Conservation (phyloP, 495 filamentous ascomycete species). For the Lophiotrema nucula region DNA sequence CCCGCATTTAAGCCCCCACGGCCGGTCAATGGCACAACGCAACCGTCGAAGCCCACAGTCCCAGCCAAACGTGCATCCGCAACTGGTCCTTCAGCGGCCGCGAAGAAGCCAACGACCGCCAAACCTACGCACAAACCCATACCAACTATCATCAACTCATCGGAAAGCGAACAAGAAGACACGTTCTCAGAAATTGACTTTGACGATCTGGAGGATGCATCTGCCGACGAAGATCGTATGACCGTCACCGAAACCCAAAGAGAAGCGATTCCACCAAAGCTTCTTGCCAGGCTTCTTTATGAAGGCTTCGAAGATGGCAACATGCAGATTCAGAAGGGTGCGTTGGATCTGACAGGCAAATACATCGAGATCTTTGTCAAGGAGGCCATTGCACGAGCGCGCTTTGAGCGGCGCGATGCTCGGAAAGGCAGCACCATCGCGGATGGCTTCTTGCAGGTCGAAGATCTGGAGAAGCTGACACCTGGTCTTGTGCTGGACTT, state of each 20-base stretch:
- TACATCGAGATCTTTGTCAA: conserved; percentile 92
- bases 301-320: conserved; percentile 68
- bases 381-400: conserved; percentile 83
- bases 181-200: neutral
- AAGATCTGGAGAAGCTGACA: conserved; percentile 86
- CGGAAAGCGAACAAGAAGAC: conserved; percentile 20
- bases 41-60: conserved; percentile 4
- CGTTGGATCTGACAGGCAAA: conserved; percentile 72
- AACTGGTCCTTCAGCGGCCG: conserved; percentile 1
- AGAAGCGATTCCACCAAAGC: conserved; percentile 65
- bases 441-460: conserved; percentile 73
- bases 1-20: conserved; percentile 35
- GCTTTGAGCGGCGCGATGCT: conserved; percentile 60
- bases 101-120: conserved; percentile 8
- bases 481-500: conserved; percentile 91
- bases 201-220: conserved; percentile 72
- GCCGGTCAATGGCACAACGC: conserved; percentile 23
- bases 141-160: conserved; percentile 22
- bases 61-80: conserved; percentile 19
- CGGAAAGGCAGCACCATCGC: conserved; percentile 36
- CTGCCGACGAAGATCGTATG: neutral
- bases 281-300: conserved; percentile 74
- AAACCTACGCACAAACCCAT: neutral
- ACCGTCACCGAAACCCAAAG: neutral
- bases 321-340: conserved; percentile 75